Percentiles rank a stretch among this genome's conserved stretches.
Conservation (phyloP, 345 rosid genomes). For the Bruguiera sexangula region DNA sequence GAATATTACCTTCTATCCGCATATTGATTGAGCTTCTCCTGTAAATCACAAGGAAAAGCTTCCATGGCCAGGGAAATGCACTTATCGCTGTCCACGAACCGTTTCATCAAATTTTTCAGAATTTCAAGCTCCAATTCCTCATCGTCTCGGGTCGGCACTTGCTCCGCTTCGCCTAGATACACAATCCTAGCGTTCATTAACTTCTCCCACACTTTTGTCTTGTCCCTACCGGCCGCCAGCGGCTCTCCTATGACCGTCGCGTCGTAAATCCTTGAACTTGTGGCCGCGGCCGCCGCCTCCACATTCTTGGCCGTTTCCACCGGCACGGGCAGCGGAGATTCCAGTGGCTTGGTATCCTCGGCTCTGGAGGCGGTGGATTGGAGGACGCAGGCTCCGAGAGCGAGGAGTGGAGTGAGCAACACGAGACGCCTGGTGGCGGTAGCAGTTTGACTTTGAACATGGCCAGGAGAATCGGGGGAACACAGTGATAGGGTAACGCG, state of each 20-base stretch:
- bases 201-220: constrained; percentile 85
- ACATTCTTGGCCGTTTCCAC: constrained; percentile 19
- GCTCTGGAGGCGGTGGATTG: constrained; percentile 26
- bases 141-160: constrained; percentile 77
- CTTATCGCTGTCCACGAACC: constrained; percentile 53
- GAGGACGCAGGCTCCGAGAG: constrained; percentile 18
- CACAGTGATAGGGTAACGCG: neutral
- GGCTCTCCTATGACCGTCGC: constrained; percentile 93
- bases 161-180: constrained; percentile 86
- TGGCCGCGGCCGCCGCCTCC: constrained; percentile 34
- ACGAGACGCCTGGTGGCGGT: constrained; percentile 37
- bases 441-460: constrained; percentile 7
- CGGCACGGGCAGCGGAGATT: constrained; percentile 14
- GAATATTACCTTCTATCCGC: constrained; percentile 48
- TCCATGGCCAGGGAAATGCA: constrained; percentile 68
- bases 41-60: constrained; percentile 70
- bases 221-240: constrained; percentile 77
- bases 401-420: constrained; percentile 44
- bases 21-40: constrained; percentile 57
- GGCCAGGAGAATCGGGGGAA: neutral
- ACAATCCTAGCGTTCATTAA: constrained; percentile 70
- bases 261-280: constrained; percentile 66
- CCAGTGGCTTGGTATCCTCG: constrained; percentile 10
- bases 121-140: constrained; percentile 74
- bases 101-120: constrained; percentile 53